phyloP scores from a whole-genome alignment of 257 asterid species.

The Marsdenia floribunda region DNA sequence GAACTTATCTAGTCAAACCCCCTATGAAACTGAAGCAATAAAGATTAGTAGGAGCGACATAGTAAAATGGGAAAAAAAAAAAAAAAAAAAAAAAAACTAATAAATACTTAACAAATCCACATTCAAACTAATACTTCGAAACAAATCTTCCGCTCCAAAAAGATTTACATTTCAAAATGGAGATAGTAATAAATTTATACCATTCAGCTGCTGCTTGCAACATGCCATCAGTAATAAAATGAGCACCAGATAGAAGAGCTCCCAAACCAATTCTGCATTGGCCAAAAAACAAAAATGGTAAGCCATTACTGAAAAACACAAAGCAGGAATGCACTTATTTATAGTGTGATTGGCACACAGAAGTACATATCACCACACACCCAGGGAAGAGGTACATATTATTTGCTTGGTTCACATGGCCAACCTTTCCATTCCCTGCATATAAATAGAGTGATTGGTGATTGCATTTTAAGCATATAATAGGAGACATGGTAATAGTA shows the following conservation, averaged over 20 bases:
- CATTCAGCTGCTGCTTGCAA: slow-evolving; percentile 92
- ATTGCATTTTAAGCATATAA: not conserved
- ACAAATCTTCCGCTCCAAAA: no score
- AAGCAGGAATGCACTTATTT: not conserved
- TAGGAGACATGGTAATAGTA: not conserved
- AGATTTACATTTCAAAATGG: not conserved
- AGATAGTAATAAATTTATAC: slow-evolving; percentile 35
- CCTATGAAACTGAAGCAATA: no score
- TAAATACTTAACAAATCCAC: no score
- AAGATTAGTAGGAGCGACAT: no score
- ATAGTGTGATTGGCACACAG: not conserved
- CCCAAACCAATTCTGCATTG: slow-evolving; percentile 85
- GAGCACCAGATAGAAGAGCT: slow-evolving; percentile 92
- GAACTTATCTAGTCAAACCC: no score
- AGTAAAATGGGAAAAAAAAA: no score
- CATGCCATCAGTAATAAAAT: slow-evolving; percentile 82
- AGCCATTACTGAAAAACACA: slow-evolving; percentile 12
- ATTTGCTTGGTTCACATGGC: slow-evolving; percentile 97
- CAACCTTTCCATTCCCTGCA: slow-evolving; percentile 78
- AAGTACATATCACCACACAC: slow-evolving; percentile 40
- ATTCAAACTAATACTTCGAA: no score
- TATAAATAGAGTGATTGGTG: slow-evolving; percentile 17
- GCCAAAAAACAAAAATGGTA: slow-evolving; percentile 14
- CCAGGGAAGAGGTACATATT: slow-evolving; percentile 99
- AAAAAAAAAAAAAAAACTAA: no score